These are phyloP conservation scores for Pseudogymnoascus sp. DNA, from an alignment of 2,329 filamentous ascomycete genomes.

Conservation along the genomic window DNA sequence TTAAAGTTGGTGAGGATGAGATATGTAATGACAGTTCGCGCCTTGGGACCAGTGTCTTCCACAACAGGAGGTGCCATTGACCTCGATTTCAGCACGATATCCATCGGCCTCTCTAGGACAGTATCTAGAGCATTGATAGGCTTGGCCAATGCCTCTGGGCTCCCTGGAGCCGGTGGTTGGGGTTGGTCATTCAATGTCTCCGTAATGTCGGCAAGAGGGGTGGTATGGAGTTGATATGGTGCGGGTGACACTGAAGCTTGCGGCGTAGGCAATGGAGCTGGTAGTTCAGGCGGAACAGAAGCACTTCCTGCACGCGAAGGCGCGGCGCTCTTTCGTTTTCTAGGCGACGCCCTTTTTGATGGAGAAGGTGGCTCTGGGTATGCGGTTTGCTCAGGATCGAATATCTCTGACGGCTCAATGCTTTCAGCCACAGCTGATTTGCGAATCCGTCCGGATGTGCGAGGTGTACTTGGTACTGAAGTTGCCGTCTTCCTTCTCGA, in stretches of 20 bases:
- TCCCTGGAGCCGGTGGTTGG: constrained; percentile 35
- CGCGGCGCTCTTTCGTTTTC: constrained; percentile 58
- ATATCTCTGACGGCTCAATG: constrained; percentile 52
- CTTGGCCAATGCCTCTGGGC: constrained; percentile 47
- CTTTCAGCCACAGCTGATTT: constrained; percentile 35
- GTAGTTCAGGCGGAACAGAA: constrained; percentile 26
- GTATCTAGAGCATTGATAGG: constrained; percentile 70
- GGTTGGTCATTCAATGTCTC: constrained; percentile 53
- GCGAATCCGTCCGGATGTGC: constrained; percentile 33
- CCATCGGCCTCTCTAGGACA: constrained; percentile 80
- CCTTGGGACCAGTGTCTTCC: constrained; percentile 68
- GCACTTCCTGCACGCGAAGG: constrained; percentile 21
- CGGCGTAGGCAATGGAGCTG: constrained; percentile 39
- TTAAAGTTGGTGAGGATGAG: constrained; percentile 95
- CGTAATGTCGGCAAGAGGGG: constrained; percentile 68
- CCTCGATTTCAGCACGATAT: constrained; percentile 83
- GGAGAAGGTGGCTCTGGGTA: constrained; percentile 44
- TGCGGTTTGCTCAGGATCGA: constrained; percentile 46
- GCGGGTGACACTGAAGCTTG: constrained; percentile 50
- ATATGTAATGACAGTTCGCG: constrained; percentile 87
- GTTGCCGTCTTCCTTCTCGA: constrained; percentile 41
- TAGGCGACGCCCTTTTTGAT: constrained; percentile 47
- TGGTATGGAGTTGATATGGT: constrained; percentile 40
- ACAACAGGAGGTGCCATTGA: constrained; percentile 58
- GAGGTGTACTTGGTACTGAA: constrained; percentile 20